These are phyloP conservation scores for Nicotiana tabacum DNA, from an alignment of 257 asterid species.

Conservation along the genomic window DNA sequence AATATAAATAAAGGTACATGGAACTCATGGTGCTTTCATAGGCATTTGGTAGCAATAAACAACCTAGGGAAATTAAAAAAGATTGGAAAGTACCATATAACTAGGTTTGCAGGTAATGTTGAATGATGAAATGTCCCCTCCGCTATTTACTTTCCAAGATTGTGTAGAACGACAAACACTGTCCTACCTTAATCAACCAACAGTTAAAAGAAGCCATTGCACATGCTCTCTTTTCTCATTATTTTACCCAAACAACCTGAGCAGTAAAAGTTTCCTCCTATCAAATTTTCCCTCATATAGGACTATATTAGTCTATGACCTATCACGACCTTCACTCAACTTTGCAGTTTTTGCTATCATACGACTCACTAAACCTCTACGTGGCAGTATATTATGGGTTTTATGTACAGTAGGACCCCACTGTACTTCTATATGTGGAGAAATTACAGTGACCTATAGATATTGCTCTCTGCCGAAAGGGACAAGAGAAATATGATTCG, in stretches of 20 bases:
- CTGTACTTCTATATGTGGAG: not conserved
- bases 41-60: not conserved
- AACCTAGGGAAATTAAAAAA: not conserved
- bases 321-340: not conserved
- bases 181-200: not conserved
- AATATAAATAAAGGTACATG: not conserved
- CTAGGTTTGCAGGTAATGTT: not conserved
- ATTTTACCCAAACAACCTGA: not conserved
- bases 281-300: not conserved
- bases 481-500: not conserved
- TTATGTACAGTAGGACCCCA: not conserved
- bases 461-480: not conserved
- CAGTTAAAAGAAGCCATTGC: not conserved
- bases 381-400: not conserved
- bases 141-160: slow-evolving; percentile 3
- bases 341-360: not conserved
- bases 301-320: not conserved
- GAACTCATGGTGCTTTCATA: not conserved
- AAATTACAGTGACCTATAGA: not conserved
- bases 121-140: not conserved
- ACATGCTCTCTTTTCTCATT: not conserved
- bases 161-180: not conserved
- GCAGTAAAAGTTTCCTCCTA: not conserved
- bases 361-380: not conserved
- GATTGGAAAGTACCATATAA: not conserved